phyloP scores from a whole-genome alignment of 352 stramenopile species.

The Heterotrichella gracilis region DNA sequence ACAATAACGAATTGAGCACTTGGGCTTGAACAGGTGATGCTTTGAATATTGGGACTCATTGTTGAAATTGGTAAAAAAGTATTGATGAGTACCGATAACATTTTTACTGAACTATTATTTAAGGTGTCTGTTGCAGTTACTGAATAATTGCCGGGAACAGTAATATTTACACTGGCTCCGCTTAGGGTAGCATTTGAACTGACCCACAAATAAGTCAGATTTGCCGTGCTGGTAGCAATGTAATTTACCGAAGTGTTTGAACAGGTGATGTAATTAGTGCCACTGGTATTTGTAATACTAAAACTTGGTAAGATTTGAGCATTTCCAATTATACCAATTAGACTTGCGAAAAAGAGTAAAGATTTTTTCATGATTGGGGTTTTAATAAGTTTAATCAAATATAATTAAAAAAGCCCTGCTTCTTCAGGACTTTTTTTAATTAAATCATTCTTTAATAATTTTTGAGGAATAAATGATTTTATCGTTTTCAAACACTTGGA shows the following conservation, averaged over 20 bases:
- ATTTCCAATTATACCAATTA: too few species aligned
- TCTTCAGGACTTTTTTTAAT: too few species aligned
- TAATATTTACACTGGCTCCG: neutral
- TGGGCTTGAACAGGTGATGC: neutral
- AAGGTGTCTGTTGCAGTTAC: neutral
- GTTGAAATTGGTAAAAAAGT: neutral
- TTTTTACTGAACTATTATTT: neutral
- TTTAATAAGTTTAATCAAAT: too few species aligned
- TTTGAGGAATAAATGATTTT: neutral
- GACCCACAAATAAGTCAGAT: neutral
- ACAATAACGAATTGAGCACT: neutral
- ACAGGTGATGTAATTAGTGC: neutral
- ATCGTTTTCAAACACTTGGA: neutral
- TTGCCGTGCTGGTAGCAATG: neutral
- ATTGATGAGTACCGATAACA: neutral
- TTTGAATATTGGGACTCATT: neutral
- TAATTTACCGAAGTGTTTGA: neutral
- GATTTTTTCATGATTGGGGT: too few species aligned
- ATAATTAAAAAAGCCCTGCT: too few species aligned
- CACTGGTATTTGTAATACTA: neutral
- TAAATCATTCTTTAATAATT: too few species aligned
- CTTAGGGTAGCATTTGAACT: neutral
- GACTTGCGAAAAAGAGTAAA: too few species aligned
- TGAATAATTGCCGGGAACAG: neutral
- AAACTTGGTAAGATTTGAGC: too few species aligned